phyloP scores from a whole-genome alignment of 140 eudicot genomes.

The Senecio squalidus region DNA sequence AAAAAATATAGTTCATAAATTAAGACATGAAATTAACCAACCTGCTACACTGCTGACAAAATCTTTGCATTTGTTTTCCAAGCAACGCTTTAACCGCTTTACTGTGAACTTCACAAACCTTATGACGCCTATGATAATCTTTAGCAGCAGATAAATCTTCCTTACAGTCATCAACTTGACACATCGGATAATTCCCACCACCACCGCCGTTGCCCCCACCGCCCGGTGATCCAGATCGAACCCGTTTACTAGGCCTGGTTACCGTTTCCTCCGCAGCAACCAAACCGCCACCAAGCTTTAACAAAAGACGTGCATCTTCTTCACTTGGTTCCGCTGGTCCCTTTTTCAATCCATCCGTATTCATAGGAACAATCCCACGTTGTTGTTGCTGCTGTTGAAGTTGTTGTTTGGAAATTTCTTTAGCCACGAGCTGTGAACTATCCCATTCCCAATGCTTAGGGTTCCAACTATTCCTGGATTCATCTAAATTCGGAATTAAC shows the following conservation, averaged over 20 bases:
- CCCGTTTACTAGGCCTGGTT: conserved; percentile 65
- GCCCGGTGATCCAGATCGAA: conserved; percentile 87
- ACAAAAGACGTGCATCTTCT: conserved; percentile 43
- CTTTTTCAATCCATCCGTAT: conserved; percentile 26
- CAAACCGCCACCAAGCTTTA: conserved; percentile 61
- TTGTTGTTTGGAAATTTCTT: conserved; percentile 18
- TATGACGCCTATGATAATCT: conserved; percentile 95
- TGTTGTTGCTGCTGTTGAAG: conserved; percentile 19
- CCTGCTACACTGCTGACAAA: conserved; percentile 99
- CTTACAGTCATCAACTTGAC: conserved; percentile 92
- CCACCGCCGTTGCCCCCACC: conserved; percentile 30
- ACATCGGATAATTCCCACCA: conserved; percentile 60
- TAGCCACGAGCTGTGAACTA: conserved; percentile 69
- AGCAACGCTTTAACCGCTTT: conserved; percentile 87
- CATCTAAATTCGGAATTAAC: conserved; percentile 33
- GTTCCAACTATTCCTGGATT: conserved; percentile 51
- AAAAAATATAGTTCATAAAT: background rate
- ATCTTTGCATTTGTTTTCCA: conserved; percentile 94
- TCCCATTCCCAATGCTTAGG: conserved; percentile 89
- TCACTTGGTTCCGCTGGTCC: conserved; percentile 18
- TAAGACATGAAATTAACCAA: conserved; percentile 24
- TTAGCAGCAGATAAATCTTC: conserved; percentile 82
- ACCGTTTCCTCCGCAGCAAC: conserved; percentile 48
- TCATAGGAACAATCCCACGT: conserved; percentile 5
- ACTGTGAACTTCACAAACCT: conserved; percentile 91